phyloP scores from a whole-genome alignment of 305 asterid genomes.

The Rubia balearica region DNA sequence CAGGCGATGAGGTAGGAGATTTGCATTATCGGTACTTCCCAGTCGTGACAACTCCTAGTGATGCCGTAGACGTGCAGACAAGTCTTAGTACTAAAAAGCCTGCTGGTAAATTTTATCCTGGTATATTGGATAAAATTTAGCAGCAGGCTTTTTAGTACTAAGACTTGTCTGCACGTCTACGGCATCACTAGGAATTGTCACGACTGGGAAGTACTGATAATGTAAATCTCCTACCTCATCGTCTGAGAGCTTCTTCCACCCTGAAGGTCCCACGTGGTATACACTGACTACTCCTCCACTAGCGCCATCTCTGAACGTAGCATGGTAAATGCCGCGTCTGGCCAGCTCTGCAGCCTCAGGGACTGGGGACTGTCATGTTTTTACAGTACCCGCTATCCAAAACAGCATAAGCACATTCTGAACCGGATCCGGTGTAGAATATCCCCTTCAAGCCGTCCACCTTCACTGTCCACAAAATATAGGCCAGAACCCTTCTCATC shows the following conservation, averaged over 20 bases:
- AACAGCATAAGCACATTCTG: conserved; percentile 96
- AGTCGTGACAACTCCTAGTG: conserved; percentile 58
- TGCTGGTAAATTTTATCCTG: no score
- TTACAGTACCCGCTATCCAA: conserved; percentile 75
- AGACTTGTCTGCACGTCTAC: no score
- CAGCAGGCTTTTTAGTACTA: no score
- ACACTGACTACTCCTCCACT: conserved; percentile 98
- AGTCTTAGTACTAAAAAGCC: no score
- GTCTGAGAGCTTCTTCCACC: conserved; percentile 86
- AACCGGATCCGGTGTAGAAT: conserved; percentile 97
- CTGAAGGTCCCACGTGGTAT: conserved; percentile 80
- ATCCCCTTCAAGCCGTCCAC: conserved; percentile 92
- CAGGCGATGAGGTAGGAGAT: conserved; percentile 93
- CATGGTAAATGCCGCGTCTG: conserved; percentile 85
- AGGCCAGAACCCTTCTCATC: conserved; percentile 99
- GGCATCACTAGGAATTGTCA: no score
- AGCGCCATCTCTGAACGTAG: conserved; percentile 96
- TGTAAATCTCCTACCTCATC: conserved; percentile 95
- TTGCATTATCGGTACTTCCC: conserved; percentile 74
- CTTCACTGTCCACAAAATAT: conserved; percentile 91
- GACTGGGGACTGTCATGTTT: conserved; percentile 75
- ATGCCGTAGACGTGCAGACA: no score
- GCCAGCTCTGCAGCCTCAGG: conserved; percentile 95
- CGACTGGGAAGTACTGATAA: conserved; percentile 66
- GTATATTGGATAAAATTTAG: no score